phyloP scores from a whole-genome alignment of 208 protist genomes.

The Leishmania arabica region DNA sequence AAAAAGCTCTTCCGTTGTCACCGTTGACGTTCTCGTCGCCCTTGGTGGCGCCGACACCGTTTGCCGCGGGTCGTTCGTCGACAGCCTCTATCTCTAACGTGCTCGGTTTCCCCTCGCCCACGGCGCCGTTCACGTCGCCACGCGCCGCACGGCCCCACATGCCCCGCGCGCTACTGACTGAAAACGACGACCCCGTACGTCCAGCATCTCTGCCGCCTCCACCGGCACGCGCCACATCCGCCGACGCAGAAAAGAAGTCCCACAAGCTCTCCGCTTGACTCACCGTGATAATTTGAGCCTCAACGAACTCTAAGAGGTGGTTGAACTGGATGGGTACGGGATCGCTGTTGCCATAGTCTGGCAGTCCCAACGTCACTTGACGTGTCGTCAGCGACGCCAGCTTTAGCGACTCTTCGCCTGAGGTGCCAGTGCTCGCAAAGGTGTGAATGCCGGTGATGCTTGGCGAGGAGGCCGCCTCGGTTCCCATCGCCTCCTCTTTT shows the following conservation, averaged over 20 bases:
- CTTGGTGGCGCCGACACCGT: not conserved
- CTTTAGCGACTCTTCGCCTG: slow-evolving; percentile 63
- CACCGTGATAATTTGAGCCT: slow-evolving; percentile 81
- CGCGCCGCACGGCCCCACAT: not conserved
- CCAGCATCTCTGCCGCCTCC: not conserved
- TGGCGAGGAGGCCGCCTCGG: slow-evolving; percentile 2
- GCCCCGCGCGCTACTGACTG: not conserved
- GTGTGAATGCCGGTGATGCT: not conserved
- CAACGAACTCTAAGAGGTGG: slow-evolving; percentile 77
- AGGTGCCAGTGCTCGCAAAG: slow-evolving; percentile 21
- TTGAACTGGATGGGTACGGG: slow-evolving; percentile 73
- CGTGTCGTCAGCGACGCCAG: slow-evolving; percentile 63
- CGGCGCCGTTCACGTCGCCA: not conserved
- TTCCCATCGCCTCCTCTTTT: slow-evolving; percentile 1
- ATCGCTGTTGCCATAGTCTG: slow-evolving; percentile 37
- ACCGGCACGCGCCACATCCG: slow-evolving; percentile 1
- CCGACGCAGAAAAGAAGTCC: slow-evolving; percentile 53
- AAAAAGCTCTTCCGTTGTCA: slow-evolving; percentile 20
- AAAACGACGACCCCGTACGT: not conserved
- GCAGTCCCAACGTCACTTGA: slow-evolving; percentile 56
- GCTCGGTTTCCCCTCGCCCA: not conserved
- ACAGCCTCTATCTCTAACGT: not conserved
- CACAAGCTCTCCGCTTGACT: slow-evolving; percentile 74
- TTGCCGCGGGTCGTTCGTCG: not conserved
- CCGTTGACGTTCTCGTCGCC: not conserved